Base-by-base conservation (phyloP, 2,329 filamentous ascomycete genomes). In the Delphinella strobiligena region DNA sequence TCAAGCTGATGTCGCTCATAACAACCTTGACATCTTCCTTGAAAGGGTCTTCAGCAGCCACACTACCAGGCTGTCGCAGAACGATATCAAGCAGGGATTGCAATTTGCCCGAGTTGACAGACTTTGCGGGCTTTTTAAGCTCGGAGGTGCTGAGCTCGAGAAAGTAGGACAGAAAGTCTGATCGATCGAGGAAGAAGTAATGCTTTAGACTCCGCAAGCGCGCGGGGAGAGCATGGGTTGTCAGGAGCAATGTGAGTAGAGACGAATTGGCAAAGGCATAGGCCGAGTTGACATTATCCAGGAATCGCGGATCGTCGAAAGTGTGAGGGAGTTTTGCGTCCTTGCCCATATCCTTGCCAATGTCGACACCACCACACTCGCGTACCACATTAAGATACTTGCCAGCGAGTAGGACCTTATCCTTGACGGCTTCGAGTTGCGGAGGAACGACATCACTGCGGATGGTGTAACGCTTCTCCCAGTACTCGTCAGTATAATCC, bases 401-500 rank as follows among this genome's bases (percentile, higher is more conserved):
- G 30, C 91, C 91, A 14, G 91, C 91, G 24, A 98, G 71, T 2
- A 98, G 69, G 1, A 96, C 89, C 61, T 95, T 95, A 50, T 93
- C 88, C 56, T 91, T 91, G 49, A 96, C 82, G 19, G 75, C 78
- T 55, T 91, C 82, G 4, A 98, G 73, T 56, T 98, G 91, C 7
- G 89, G 88, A 3, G 91, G 91, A 1, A 96, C 80, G 44, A 94
- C 83, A 36, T 85, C 78, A 45, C 94, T 86, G 43, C 91, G 80
- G 46, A 98, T 82, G 4, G 91, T 96, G 56, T 98, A 98, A 47
- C 91, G 75, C 54, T 93, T 86, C 59, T 98, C 91, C 91, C 91
- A 98, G 60, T 98, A 98, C 54, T 98, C 91, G 58, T 98, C 91
- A 0, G 89, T 98, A 54, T 96, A 98, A 59, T 98, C 91, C 55